A percentile compares a stretch with the other conserved stretches of the same genome.
phyloP scores from a whole-genome alignment of 176 grass and related monocot species.

The Musa itinerans region DNA sequence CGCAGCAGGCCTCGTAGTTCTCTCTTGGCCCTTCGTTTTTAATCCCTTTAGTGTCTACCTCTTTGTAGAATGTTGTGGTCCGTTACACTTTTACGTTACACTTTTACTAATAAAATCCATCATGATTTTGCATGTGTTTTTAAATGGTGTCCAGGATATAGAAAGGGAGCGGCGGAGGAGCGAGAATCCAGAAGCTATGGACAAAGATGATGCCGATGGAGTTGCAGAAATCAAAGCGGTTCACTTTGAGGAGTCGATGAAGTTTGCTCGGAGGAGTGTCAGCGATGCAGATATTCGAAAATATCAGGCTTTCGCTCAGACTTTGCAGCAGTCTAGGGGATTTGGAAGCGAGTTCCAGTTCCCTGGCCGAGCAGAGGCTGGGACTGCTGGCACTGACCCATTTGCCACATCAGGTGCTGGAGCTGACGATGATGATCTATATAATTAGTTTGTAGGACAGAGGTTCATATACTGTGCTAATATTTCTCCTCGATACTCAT shows the following conservation, averaged over 20 bases:
- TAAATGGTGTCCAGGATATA: constrained; percentile 24
- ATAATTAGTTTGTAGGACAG: constrained; percentile 7
- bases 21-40: too few species aligned
- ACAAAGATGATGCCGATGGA: constrained; percentile 16
- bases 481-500: too few species aligned
- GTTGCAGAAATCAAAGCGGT: too few species aligned
- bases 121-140: too few species aligned
- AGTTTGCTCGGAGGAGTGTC: constrained; percentile 29
- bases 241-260: too few species aligned
- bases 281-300: constrained; percentile 49
- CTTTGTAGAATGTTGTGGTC: too few species aligned
- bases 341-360: constrained; percentile 19
- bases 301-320: constrained; percentile 17
- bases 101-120: too few species aligned
- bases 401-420: constrained; percentile 28
- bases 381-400: background rate
- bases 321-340: too few species aligned
- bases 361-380: constrained; percentile 5
- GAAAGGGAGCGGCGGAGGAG: constrained; percentile 21
- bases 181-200: constrained; percentile 25
- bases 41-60: too few species aligned
- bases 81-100: too few species aligned
- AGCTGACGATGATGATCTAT: constrained; percentile 46
- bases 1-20: too few species aligned
- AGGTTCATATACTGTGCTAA: too few species aligned